Conservation (phyloP, 2,329 filamentous ascomycete species). For the Lachnellula hyalina region DNA sequence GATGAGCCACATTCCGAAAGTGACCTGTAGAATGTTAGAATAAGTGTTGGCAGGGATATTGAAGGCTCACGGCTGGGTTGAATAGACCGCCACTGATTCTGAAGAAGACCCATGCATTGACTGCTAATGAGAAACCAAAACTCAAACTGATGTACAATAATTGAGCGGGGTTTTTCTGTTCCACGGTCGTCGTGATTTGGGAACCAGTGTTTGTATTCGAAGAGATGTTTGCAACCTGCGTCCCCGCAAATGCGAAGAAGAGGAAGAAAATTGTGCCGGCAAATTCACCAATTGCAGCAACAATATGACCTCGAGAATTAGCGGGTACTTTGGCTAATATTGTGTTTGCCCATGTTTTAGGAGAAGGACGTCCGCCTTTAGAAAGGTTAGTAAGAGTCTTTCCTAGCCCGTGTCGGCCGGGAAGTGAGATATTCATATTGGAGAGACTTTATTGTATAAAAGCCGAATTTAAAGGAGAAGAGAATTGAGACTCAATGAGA, state of each 20-base stretch:
- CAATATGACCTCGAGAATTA: conserved; percentile 37
- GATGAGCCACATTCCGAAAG: conserved; percentile 34
- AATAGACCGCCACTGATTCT: conserved; percentile 46
- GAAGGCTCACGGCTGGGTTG: conserved; percentile 40
- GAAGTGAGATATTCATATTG: too few species aligned
- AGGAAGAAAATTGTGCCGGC: conserved; percentile 42
- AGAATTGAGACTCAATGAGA: too few species aligned
- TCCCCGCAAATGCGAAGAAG: conserved; percentile 29
- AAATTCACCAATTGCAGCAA: conserved; percentile 45
- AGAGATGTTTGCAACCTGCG: conserved; percentile 20
- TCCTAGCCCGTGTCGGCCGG: too few species aligned
- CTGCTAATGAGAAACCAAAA: conserved; percentile 34
- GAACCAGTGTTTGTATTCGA: conserved; percentile 31
- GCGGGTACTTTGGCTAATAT: conserved; percentile 2
- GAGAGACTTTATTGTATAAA: too few species aligned
- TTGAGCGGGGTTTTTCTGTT: conserved; percentile 8
- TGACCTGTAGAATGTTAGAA: conserved; percentile 24
- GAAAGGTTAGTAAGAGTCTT: too few species aligned
- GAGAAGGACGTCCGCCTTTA: too few species aligned
- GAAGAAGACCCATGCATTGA: conserved; percentile 50
- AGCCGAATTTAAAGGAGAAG: too few species aligned
- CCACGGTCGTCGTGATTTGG: conserved; percentile 13
- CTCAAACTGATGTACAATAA: conserved; percentile 27
- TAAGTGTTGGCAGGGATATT: too few species aligned
- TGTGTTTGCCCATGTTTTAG: not conserved